Evolutionary conservation across 2,329 filamentous ascomycete genomes (phyloP), one percentile per base, ranked within the genome.

Genomic region (Stagonosporopsis vannaccii): DNA sequence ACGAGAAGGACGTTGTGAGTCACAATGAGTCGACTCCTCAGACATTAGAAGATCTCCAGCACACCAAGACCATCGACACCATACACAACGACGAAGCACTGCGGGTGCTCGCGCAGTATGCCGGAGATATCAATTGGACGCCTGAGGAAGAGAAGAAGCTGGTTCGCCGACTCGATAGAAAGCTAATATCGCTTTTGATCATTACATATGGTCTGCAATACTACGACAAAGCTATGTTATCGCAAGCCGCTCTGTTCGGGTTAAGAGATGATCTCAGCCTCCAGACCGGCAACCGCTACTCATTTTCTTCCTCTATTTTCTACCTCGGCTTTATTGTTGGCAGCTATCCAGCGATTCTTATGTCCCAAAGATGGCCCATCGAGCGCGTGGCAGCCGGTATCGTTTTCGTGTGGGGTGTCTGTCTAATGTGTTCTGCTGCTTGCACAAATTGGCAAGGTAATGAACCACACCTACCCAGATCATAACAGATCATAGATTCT

Each of bases 291-390:
- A 9, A 79, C 74, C 35, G 70, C 75, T 82, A 80, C 62, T 80
- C 78, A 37, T 81, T 80, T 75, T 73, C 78, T 11, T 65, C 68
- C 1, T 55, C 59, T 9, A 76, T 82, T 19, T 81, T 83, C 52
- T 81, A 81, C 58, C 53, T 63, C 7, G 78, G 78, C 15, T 84
- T 84, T 65, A 80, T 84, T 37, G 74, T 78, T 12, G 81, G 81
- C 1, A 74, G 78, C 17, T 82, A 82, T 53, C 82, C 81, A 2
- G 74, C 77, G 3, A 76, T 78, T 23, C 51, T 74, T 6, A 67
- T 79, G 25, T 80, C 81, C 0, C 81, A 83, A 59, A 63, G 77
- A 20, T 82, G 71, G 48, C 80, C 79, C 0, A 79, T 81, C 36
- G 79, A 81, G 53, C 75, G 78, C 1, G 80, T 83, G 3, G 78